Evolutionary conservation across 768 basidiomycete genomes (phyloP), one percentile per base, ranked within the genome.

Genomic region (Russula sp.): DNA sequence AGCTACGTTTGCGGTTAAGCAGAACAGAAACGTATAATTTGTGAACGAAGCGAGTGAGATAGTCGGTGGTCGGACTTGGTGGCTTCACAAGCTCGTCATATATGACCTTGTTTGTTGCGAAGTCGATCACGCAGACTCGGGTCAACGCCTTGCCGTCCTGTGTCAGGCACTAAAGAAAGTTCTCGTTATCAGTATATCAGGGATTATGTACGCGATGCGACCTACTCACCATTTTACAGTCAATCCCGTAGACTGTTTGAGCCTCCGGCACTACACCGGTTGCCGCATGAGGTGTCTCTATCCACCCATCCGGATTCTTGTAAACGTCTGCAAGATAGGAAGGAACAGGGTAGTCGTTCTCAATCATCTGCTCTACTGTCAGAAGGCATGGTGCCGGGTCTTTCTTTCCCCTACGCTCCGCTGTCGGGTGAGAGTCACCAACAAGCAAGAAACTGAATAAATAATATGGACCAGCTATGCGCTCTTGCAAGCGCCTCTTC

Each of bases 41-140:
- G 37, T 5, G 27, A 8, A 66, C 78, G 57, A 71, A 93, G 89
- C 86, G 83, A 39, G 96, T 98, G 20, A 96, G 81, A 72, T 99
- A 98, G 72, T 98, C 95, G 4, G 79, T 75, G 61, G 98, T 85
- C 0, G 90, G 89, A 68, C 89, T 89, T 0, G 81, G 73, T 2
- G 96, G 96, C 71, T 89, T 94, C 63, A 98, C 95, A 14, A 98
- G 80, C 67, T 88, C 85, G 73, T 98, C 95, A 70, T 89, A 97
- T 5, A 97, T 72, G 32, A 91, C 86, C 51, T 82, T 27, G 22
- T 27, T 27, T 27, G 22, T 27, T 27, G 22, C 22, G 2, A 27
- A 27, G 22, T 27, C 22, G 79, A 98, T 84, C 34, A 97, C 72
- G 57, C 88, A 94, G 2, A 96, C 82, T 47, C 94, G 79, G 1